Evolutionary conservation across 2,329 filamentous ascomycete genomes (phyloP), one percentile per base, ranked within the genome.

Genomic region (Aspergillus aculeatus): DNA sequence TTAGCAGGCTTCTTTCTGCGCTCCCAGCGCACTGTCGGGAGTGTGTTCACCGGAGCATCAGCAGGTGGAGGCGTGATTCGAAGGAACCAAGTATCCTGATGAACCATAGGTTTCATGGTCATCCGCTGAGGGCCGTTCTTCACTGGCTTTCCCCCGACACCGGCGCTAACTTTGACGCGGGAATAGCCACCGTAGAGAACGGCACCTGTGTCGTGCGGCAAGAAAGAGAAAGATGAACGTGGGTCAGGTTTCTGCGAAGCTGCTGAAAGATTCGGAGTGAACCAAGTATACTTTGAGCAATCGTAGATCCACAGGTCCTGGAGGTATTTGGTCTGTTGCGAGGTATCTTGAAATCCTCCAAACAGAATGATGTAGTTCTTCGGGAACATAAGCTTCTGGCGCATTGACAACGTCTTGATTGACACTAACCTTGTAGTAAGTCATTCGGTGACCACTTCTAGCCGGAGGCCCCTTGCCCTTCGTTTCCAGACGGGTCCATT

Each of bases 281-380:
- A 85, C 95, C 95, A 99, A 14, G 86, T 83, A 73, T 90, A 97
- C 72, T 89, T 91, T 69, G 89, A 77, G 32, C 92, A 96, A 76
- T 99, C 95, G 75, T 96, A 99, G 56, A 98, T 84, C 94, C 95
- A 99, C 38, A 98, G 80, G 74, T 99, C 95, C 44, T 89, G 88
- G 16, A 99, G 79, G 74, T 99, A 99, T 73, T 93, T 96, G 5
- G 94, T 98, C 74, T 93, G 89, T 73, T 96, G 92, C 10, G 91
- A 94, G 0, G 94, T 98, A 74, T 98, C 95, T 77, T 99, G 95
- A 74, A 99, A 99, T 0, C 95, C 95, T 59, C 95, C 95, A 71
- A 96, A 98, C 1, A 99, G 82, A 60, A 99, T 85, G 63, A 99
- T 92, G 76, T 96, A 98, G 73, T 97, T 92, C 77, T 80, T 41